Evolutionary conservation across 2,329 filamentous ascomycete genomes (phyloP).

Genomic region (Geosmithia putterillii): DNA sequence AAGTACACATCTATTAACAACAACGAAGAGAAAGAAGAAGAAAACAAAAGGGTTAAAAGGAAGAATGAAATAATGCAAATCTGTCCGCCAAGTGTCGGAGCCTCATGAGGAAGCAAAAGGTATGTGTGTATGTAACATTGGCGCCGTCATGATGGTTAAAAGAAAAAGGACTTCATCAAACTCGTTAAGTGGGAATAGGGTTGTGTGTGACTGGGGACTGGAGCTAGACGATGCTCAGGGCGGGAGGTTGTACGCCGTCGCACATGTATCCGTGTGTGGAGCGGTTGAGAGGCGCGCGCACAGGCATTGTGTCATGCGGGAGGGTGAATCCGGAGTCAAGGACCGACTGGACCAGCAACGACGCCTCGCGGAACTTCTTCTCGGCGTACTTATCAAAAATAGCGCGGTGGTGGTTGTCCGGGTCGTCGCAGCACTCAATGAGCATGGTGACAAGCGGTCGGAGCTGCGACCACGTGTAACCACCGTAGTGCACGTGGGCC

Average conservation of each 20-base stretch:
- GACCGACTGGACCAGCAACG: conserved; percentile 66
- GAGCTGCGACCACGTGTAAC: conserved; percentile 80
- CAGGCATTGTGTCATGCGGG: conserved; percentile 24
- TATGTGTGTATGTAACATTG: too few species aligned
- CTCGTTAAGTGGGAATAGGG: neutral
- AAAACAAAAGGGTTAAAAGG: too few species aligned
- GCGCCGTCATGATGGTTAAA: too few species aligned
- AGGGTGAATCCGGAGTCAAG: conserved; percentile 49
- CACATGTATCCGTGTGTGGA: neutral
- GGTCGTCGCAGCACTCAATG: conserved; percentile 75
- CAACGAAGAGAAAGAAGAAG: too few species aligned
- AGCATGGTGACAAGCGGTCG: conserved; percentile 66
- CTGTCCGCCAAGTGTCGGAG: too few species aligned
- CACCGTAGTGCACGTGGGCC: conserved; percentile 82
- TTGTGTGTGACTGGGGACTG: neutral
- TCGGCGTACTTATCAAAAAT: conserved; percentile 90
- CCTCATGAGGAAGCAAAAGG: too few species aligned
- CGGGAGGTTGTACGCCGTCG: neutral
- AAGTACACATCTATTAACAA: too few species aligned
- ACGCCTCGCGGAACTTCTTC: conserved; percentile 75
- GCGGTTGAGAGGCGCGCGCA: conserved; percentile 11
- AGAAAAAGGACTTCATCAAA: too few species aligned
- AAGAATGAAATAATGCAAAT: too few species aligned
- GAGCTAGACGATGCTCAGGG: neutral
- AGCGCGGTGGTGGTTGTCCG: conserved; percentile 69